Base-by-base conservation (phyloP, 768 basidiomycete species). In the Hericium rajendrae region DNA sequence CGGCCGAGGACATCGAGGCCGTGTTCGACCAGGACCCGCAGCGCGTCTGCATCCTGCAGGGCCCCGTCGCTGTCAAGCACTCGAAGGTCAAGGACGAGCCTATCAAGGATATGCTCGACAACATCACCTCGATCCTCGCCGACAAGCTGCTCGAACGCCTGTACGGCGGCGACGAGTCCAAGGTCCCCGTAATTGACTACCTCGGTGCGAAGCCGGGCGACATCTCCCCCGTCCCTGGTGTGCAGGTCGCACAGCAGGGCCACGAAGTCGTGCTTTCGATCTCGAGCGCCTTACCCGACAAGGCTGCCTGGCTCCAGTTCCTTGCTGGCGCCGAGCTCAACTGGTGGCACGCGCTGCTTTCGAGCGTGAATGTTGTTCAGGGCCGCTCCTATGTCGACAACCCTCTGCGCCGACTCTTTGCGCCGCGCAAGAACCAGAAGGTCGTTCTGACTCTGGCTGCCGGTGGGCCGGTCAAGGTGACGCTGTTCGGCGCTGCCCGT, bases 1-100 rank as follows among this genome's bases (percentile, higher is more conserved):
- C 90, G 41, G 90, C 93, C 2, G 95, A 97, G 71, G 97, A 99
- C 69, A 94, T 97, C 62, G 97, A 98, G 60, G 95, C 94, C 13
- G 94, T 99, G 43, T 97, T 98, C 67, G 97, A 98, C 73, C 93
- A 95, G 73, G 97, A 98, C 71, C 95, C 95, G 24, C 91, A 99
- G 71, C 88, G 97, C 60, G 94, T 98, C 26, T 95, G 93, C 67
- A 95, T 99, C 64, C 82, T 99, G 54, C 94, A 97, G 73, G 97
- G 97, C 20, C 97, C 97, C 13, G 88, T 99, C 52, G 94, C 97
- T 1, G 92, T 83, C 60, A 94, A 90, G 71, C 85, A 92, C 71
- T 84, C 91, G 9, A 83, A 76, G 43, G 75, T 84, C 66, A 95
- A 93, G 71, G 93, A 99, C 66, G 92, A 95, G 71, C 94, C 97